Evolutionary conservation across 345 rosid species (phyloP).

Genomic region (Turritis glabra): DNA sequence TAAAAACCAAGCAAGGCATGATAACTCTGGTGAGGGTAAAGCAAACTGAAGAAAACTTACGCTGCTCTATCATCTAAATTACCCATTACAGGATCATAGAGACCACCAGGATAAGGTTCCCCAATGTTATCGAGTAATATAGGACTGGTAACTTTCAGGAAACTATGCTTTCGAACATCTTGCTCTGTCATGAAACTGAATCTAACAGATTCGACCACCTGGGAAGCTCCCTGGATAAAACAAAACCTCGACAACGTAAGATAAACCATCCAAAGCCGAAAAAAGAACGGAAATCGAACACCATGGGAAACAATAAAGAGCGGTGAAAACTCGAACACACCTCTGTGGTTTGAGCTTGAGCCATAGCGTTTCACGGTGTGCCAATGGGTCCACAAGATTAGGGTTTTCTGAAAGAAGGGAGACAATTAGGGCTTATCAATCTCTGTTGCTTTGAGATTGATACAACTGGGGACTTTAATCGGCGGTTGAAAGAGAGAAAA

Average conservation of each 20-base stretch:
- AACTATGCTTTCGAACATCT: conserved; percentile 58
- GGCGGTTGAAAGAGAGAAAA: conserved; percentile 2
- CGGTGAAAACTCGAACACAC: conserved; percentile 6
- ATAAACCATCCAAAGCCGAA: background rate
- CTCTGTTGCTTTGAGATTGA: background rate
- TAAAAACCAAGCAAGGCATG: background rate
- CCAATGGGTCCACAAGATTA: background rate
- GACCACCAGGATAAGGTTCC: conserved; percentile 56
- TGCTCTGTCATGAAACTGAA: conserved; percentile 56
- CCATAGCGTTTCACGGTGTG: conserved; percentile 19
- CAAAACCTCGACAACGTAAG: conserved; percentile 3
- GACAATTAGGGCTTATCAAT: conserved; percentile 4
- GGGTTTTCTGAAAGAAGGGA: conserved; percentile 5
- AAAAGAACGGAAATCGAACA: background rate
- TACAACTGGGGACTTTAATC: conserved; percentile 22
- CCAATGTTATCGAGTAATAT: conserved; percentile 45
- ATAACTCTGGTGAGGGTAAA: background rate
- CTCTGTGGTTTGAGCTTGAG: conserved; percentile 40
- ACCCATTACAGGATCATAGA: conserved; percentile 58
- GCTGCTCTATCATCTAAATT: conserved; percentile 43
- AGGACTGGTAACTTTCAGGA: conserved; percentile 47
- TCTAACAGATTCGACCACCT: conserved; percentile 46
- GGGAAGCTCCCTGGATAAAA: conserved; percentile 49
- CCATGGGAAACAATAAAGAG: background rate
- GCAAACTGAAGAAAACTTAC: conserved; percentile 37